Conservation (phyloP, 768 basidiomycete genomes). For the Mycena olivaceomarginata region DNA sequence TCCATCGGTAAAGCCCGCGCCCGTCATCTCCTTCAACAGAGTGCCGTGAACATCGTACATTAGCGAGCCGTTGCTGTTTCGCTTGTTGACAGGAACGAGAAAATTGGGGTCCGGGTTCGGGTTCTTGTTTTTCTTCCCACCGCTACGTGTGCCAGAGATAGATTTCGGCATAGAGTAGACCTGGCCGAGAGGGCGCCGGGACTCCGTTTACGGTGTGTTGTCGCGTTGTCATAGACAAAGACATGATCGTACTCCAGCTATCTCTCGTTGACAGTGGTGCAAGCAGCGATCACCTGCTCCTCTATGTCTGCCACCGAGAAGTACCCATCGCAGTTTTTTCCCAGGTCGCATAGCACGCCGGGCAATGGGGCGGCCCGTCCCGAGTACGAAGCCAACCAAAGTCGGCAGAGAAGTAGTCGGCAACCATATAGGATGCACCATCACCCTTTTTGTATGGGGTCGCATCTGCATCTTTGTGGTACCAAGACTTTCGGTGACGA, state of each 20-base stretch:
- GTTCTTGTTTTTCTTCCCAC: not conserved
- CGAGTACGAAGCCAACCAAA: not conserved
- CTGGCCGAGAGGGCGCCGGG: conserved; percentile 46
- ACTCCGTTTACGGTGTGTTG: conserved; percentile 15
- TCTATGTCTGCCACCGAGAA: no score
- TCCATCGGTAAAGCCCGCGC: conserved; percentile 21
- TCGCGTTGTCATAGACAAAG: conserved; percentile 26
- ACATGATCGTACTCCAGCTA: conserved; percentile 41
- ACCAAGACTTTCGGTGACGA: no score
- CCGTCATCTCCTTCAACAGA: no score
- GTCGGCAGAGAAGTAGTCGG: no score
- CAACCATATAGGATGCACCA: no score
- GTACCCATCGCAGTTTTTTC: no score
- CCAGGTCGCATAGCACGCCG: no score
- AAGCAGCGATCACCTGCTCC: conserved; percentile 32
- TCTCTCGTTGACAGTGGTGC: conserved; percentile 48
- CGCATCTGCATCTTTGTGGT: no score
- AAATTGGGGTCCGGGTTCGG: conserved; percentile 17
- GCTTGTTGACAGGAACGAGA: conserved; percentile 29
- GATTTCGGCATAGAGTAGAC: conserved; percentile 49
- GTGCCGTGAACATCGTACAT: conserved; percentile 26
- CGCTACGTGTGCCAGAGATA: not conserved
- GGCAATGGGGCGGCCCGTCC: no score
- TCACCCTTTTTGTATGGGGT: no score
- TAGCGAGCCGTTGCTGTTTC: conserved; percentile 2